A percentile compares a stretch with the other conserved stretches of the same genome.
These are phyloP conservation scores for Vaccinium corymbosum DNA, from an alignment of 148 eudicot genomes.

Conservation along the genomic window DNA sequence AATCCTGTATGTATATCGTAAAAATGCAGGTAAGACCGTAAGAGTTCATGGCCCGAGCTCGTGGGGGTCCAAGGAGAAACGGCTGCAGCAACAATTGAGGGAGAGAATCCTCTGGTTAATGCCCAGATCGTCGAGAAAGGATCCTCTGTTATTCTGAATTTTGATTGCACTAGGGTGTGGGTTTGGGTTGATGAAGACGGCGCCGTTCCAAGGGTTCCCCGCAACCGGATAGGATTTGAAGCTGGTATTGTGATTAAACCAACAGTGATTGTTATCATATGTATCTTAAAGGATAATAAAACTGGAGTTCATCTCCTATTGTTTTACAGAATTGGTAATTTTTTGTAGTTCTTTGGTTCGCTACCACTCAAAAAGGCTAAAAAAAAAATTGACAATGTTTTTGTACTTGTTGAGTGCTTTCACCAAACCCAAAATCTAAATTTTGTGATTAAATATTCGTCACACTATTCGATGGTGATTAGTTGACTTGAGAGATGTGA, in stretches of 20 bases:
- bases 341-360: too few relatives aligned
- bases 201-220: constrained; percentile 9
- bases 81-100: constrained; percentile 1
- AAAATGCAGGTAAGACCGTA: constrained; percentile 27
- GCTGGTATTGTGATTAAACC: not conserved
- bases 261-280: not conserved
- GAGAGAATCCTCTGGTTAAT: constrained; percentile 15
- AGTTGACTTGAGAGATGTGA: too few relatives aligned
- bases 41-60: constrained; percentile 37
- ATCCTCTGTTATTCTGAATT: not conserved
- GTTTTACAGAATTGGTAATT: too few relatives aligned
- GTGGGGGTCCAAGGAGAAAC: constrained; percentile 17
- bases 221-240: constrained; percentile 11
- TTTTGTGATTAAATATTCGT: too few relatives aligned
- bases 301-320: not conserved
- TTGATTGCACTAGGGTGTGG: constrained; percentile 16
- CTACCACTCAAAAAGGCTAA: too few relatives aligned
- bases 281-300: not conserved
- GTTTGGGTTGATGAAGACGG: constrained; percentile 19
- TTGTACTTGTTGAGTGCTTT: too few relatives aligned
- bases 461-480: too few relatives aligned
- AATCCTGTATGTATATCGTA: not conserved
- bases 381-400: too few relatives aligned
- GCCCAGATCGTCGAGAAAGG: constrained; percentile 18
- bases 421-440: too few relatives aligned